Conservation (phyloP, 176 grass and related monocot genomes). For the Oryza meridionalis region DNA sequence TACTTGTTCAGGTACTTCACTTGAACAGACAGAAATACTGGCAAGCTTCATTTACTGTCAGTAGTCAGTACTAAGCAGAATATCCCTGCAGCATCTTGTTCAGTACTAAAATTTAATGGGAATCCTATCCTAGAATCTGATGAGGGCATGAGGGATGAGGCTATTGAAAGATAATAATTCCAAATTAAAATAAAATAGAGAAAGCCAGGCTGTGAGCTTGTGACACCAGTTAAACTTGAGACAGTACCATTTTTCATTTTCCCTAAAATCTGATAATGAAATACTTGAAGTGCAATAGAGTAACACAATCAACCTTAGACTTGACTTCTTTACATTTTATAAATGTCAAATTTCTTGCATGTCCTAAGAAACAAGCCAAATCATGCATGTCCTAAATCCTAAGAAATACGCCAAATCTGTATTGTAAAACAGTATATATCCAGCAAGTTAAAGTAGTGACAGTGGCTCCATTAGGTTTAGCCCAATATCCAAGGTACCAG, state of each 20-base stretch:
- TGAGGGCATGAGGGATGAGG: neutral
- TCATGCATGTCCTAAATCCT: neutral
- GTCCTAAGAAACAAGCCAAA: neutral
- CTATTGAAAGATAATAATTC: neutral
- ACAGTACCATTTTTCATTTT: neutral
- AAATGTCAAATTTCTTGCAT: neutral
- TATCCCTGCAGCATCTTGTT: neutral
- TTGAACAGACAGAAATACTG: neutral
- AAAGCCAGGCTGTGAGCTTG: neutral
- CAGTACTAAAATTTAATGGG: neutral
- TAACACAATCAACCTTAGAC: neutral
- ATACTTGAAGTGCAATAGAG: neutral
- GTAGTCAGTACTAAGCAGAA: neutral
- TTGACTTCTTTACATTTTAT: neutral
- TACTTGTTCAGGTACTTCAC: slow-evolving; percentile 20
- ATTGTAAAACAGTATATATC: neutral
- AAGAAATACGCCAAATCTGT: neutral
- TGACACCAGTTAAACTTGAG: neutral
- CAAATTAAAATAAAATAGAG: neutral
- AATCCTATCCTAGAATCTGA: neutral
- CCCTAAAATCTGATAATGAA: neutral
- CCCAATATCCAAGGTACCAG: neutral
- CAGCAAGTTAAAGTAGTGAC: neutral
- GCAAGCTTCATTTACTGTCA: slow-evolving; percentile 3
- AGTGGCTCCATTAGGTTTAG: neutral